Base-by-base conservation (phyloP, 257 asterid genomes). In the Verbascum thapsus region DNA sequence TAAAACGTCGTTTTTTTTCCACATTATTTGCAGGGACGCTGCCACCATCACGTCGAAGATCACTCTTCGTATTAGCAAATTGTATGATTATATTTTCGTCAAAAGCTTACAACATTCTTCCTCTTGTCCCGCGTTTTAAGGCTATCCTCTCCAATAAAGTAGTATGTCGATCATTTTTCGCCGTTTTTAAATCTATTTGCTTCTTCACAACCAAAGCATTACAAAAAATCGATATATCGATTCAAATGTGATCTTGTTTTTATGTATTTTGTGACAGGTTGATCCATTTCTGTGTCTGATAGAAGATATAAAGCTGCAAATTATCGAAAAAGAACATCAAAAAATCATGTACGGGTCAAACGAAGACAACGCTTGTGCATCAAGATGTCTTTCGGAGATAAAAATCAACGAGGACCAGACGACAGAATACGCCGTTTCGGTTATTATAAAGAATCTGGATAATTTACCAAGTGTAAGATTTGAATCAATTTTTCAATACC, bases 211-310 rank as follows among this genome's bases (percentile, higher is more conserved):
- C n/a, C n/a, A n/a, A n/a, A n/a, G n/a, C n/a, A n/a, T n/a, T n/a
- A n/a, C n/a, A n/a, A n/a, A n/a, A n/a, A n/a, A n/a, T n/a, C n/a
- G n/a, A n/a, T n/a, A n/a, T n/a, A n/a, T n/a, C n/a, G n/a, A n/a
- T 63, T 58, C 22, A 42, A 1, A 30, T 23, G n/a, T 44, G n/a
- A n/a, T n/a, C n/a, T 10, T 47, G 6, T 26, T 23, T 42, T 64
- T 60, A 69, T 38, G n/a, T 59, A 19, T n/a, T 48, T 47, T 49
- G 50, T 75, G 17, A 63, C 88, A 92, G 99, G 89, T 85, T 66
- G 99, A 90, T 80, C 99, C 99, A 18, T 94, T 81, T 79, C 70
- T 94, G 76, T 65, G 77, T 60, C 76, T 94, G 79, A 87, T 90
- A 47, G 94, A 84, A 19, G 99, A 94, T 69, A 80, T 81, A 58